Evolutionary conservation across 805 yeast species (phyloP).

Genomic region (Danielozyma ontarioensis): DNA sequence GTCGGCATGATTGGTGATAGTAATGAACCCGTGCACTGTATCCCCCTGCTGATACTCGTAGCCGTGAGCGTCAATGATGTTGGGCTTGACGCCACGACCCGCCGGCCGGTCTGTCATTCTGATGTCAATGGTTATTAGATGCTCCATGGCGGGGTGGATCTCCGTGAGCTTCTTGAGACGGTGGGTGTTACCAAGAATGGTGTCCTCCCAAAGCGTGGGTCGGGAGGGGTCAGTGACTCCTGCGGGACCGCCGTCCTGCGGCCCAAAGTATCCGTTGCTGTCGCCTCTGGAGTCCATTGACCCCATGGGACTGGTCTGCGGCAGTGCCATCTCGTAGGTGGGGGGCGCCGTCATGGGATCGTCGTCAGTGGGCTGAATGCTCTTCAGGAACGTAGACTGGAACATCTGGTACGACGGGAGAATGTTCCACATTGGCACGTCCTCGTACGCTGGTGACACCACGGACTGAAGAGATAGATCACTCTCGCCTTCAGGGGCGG

Average conservation of each 20-base stretch:
- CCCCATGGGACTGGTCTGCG: slow-evolving; percentile 3
- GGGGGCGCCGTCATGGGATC: slow-evolving; percentile 19
- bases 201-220: slow-evolving; percentile 22
- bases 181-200: slow-evolving; percentile 23
- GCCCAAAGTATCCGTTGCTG: background rate
- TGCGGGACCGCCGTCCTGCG: background rate
- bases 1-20: slow-evolving; percentile 13
- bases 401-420: slow-evolving; percentile 27
- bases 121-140: slow-evolving; percentile 14
- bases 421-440: slow-evolving; percentile 25
- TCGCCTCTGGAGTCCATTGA: background rate
- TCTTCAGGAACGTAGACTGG: slow-evolving; percentile 24
- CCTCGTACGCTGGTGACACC: slow-evolving; percentile 19
- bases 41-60: slow-evolving; percentile 24
- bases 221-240: background rate
- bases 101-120: slow-evolving; percentile 13
- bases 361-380: slow-evolving; percentile 14
- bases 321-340: slow-evolving; percentile 9
- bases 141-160: slow-evolving; percentile 10
- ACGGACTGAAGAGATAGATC: slow-evolving; percentile 9
- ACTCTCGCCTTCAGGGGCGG: background rate
- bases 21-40: slow-evolving; percentile 18
- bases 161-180: slow-evolving; percentile 16
- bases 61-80: slow-evolving; percentile 10
- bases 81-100: slow-evolving; percentile 11